Conservation (phyloP, 2,329 filamentous ascomycete genomes). For the Aspergillus floridensis region DNA sequence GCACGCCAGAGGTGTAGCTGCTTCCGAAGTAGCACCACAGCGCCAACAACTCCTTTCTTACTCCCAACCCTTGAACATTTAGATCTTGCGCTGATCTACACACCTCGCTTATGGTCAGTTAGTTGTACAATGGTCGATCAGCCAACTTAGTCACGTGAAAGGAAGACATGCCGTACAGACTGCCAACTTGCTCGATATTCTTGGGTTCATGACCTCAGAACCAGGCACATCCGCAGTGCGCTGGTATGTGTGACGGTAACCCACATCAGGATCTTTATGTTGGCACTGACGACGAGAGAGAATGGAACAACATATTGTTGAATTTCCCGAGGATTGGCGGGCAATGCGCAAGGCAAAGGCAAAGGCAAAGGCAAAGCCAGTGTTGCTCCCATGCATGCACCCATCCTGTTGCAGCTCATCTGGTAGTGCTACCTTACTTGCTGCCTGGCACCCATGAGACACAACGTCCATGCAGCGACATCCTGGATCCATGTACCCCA, state of each 20-base stretch:
- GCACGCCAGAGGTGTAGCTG: not conserved
- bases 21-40: constrained; percentile 1
- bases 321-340: not conserved
- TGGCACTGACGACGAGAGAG: not conserved
- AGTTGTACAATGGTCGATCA: not conserved
- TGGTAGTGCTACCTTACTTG: too few relatives aligned
- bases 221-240: not conserved
- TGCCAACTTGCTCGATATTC: not conserved
- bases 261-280: not conserved
- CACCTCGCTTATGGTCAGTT: not conserved
- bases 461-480: too few relatives aligned
- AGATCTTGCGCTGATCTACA: not conserved
- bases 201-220: not conserved
- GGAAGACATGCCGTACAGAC: not conserved
- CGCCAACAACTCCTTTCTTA: not conserved
- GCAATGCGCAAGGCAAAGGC: not conserved
- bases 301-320: not conserved
- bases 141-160: not conserved
- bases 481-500: too few relatives aligned
- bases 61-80: not conserved
- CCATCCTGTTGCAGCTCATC: too few relatives aligned
- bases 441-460: not conserved
- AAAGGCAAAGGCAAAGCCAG: not conserved
- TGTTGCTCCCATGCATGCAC: too few relatives aligned
- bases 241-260: not conserved